These are phyloP conservation scores for Neonectria hederae DNA, from an alignment of 2,329 filamentous ascomycete genomes.

Conservation along the genomic window DNA sequence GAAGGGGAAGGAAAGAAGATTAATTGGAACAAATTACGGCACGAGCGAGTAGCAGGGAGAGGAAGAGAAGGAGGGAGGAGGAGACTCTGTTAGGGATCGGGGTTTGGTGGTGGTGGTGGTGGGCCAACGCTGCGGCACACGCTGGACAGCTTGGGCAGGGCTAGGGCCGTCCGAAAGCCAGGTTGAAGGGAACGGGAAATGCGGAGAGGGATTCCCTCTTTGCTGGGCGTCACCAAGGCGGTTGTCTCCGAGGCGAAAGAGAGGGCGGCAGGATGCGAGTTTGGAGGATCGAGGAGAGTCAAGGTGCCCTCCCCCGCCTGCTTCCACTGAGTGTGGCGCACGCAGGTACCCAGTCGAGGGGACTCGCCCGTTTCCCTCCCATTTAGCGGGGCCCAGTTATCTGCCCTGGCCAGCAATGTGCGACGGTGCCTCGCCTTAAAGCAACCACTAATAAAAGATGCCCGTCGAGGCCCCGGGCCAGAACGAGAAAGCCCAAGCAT, in stretches of 20 bases:
- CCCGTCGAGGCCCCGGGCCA: background rate
- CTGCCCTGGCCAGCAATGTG: background rate
- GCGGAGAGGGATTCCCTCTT: conserved; percentile 38
- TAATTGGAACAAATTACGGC: background rate
- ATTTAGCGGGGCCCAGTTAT: background rate
- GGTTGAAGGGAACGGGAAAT: conserved; percentile 22
- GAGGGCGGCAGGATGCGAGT: background rate
- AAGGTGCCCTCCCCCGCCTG: background rate
- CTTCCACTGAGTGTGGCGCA: background rate
- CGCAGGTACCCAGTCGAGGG: background rate
- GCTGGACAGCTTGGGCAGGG: background rate
- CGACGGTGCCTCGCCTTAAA: background rate
- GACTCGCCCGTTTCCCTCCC: background rate
- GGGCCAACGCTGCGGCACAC: background rate
- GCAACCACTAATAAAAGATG: background rate
- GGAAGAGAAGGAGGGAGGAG: background rate
- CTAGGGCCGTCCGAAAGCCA: background rate
- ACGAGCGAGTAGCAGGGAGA: background rate
- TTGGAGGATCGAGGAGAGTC: background rate
- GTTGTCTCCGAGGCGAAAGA: conserved; percentile 13
- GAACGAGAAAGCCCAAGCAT: background rate
- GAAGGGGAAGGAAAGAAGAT: background rate
- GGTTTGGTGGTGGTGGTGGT: background rate
- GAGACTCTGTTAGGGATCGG: background rate
- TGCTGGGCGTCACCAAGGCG: conserved; percentile 32